Evolutionary conservation across 495 filamentous ascomycete genomes (phyloP).

Genomic region (Pseudevernia furfuracea): DNA sequence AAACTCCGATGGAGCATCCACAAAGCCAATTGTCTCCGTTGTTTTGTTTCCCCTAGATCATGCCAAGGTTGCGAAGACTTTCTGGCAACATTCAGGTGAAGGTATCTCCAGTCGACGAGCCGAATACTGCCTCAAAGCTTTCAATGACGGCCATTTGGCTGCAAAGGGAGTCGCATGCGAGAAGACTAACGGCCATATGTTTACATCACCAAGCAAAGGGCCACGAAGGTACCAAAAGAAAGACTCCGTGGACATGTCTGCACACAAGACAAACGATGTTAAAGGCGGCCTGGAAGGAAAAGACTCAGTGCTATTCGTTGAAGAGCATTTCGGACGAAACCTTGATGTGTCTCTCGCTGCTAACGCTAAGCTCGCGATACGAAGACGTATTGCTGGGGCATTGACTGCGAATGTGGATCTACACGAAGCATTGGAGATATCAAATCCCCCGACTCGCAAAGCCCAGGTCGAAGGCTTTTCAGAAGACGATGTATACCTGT

Average conservation of each 20-base stretch:
- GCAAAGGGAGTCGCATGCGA: slow-evolving; percentile 16
- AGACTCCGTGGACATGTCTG: slow-evolving; percentile 40
- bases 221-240: slow-evolving; percentile 64
- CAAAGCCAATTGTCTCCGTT: slow-evolving; percentile 48
- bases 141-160: slow-evolving; percentile 59
- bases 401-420: slow-evolving; percentile 67
- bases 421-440: slow-evolving; percentile 48
- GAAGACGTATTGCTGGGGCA: slow-evolving; percentile 80
- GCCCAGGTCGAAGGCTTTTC: slow-evolving; percentile 56
- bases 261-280: slow-evolving; percentile 9
- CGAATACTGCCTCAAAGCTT: slow-evolving; percentile 72
- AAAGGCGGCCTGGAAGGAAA: slow-evolving; percentile 38
- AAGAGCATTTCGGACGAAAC: slow-evolving; percentile 92
- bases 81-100: slow-evolving; percentile 96
- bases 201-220: slow-evolving; percentile 40
- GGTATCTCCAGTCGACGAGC: slow-evolving; percentile 86
- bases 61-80: slow-evolving; percentile 69
- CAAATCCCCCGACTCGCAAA: slow-evolving; percentile 24
- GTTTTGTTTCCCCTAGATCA: slow-evolving; percentile 62
- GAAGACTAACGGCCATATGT: neutral
- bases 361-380: slow-evolving; percentile 79
- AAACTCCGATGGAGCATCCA: slow-evolving; percentile 7
- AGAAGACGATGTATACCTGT: slow-evolving; percentile 84
- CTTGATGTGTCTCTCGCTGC: slow-evolving; percentile 66
- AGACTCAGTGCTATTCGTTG: slow-evolving; percentile 74